Conservation (phyloP, 176 grass and related monocot species). For the Guadua angustifolia region DNA sequence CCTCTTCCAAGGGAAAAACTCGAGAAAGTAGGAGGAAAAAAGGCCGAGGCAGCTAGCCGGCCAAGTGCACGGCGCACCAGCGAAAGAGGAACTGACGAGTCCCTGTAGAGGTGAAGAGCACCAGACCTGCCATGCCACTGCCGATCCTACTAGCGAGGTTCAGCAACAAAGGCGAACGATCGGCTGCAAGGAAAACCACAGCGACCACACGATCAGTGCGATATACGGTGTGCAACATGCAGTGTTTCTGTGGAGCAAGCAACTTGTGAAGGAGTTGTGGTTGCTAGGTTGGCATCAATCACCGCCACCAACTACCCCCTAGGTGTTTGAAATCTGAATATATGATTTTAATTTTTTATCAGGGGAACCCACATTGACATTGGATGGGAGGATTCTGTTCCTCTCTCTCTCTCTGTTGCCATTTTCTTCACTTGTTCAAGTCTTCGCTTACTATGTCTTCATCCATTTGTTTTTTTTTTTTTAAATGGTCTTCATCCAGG, state of each 20-base stretch:
- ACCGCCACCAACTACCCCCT: constrained; percentile 5
- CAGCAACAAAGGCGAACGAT: constrained; percentile 8
- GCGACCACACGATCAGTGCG: background rate
- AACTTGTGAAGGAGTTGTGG: background rate
- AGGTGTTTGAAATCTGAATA: constrained; percentile 25
- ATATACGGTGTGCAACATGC: background rate
- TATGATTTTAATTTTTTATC: background rate
- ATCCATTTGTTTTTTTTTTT: background rate
- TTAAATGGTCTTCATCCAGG: background rate
- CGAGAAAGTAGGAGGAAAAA: constrained; percentile 37
- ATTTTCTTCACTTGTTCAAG: background rate
- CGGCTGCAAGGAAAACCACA: background rate
- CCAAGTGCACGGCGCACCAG: constrained; percentile 35
- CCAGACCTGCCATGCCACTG: background rate
- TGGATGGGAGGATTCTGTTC: background rate
- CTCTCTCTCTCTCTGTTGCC: background rate
- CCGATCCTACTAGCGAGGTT: background rate
- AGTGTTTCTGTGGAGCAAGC: constrained; percentile 25
- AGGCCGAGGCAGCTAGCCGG: background rate
- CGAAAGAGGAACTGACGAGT: background rate
- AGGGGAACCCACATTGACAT: no score
- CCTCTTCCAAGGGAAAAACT: constrained; percentile 1
- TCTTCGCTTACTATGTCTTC: background rate
- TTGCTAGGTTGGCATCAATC: constrained; percentile 26
- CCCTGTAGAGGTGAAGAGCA: constrained; percentile 28